Evolutionary conservation across 1,139 yeast genomes (phyloP).

Genomic region (Pichia sp.): DNA sequence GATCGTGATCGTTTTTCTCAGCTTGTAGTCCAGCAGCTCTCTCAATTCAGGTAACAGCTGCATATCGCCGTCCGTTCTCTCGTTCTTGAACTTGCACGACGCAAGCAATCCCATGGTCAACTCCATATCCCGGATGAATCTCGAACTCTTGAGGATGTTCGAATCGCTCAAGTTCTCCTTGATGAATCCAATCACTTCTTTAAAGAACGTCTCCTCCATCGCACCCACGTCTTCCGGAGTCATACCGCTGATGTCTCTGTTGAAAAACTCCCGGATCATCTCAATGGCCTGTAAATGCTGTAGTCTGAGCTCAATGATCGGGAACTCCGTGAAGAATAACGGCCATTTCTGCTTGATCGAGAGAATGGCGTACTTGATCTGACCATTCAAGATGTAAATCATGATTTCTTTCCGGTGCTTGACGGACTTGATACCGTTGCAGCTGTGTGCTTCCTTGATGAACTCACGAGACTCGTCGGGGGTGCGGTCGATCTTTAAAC

Average conservation of each 20-base stretch:
- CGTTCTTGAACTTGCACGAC: slow-evolving; percentile 33
- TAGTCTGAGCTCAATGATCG: slow-evolving; percentile 60
- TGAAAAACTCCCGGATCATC: slow-evolving; percentile 45
- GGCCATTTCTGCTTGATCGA: slow-evolving; percentile 52
- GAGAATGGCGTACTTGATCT: slow-evolving; percentile 46
- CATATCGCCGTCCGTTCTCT: slow-evolving; percentile 22
- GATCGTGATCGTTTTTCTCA: slow-evolving; percentile 57
- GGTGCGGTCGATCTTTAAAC: too few species aligned
- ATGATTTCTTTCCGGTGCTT: slow-evolving; percentile 49
- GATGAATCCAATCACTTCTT: slow-evolving; percentile 58
- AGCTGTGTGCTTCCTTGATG: neutral
- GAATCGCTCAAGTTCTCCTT: slow-evolving; percentile 53
- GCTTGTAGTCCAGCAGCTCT: slow-evolving; percentile 49
- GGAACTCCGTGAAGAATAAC: slow-evolving; percentile 51
- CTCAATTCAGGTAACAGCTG: slow-evolving; percentile 57
- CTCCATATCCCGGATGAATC: slow-evolving; percentile 61
- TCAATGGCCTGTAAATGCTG: slow-evolving; percentile 61
- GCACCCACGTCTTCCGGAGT: slow-evolving; percentile 1
- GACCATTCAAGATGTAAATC: slow-evolving; percentile 47
- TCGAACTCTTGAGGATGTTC: slow-evolving; percentile 52
- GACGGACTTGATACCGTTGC: slow-evolving; percentile 47
- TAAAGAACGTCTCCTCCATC: slow-evolving; percentile 41
- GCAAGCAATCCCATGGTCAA: slow-evolving; percentile 68
- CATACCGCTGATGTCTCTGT: neutral
- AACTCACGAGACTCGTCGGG: neutral